Evolutionary conservation across 1,284 basidiomycete genomes (phyloP).

Genomic region (Afroboletus lepidellus): DNA sequence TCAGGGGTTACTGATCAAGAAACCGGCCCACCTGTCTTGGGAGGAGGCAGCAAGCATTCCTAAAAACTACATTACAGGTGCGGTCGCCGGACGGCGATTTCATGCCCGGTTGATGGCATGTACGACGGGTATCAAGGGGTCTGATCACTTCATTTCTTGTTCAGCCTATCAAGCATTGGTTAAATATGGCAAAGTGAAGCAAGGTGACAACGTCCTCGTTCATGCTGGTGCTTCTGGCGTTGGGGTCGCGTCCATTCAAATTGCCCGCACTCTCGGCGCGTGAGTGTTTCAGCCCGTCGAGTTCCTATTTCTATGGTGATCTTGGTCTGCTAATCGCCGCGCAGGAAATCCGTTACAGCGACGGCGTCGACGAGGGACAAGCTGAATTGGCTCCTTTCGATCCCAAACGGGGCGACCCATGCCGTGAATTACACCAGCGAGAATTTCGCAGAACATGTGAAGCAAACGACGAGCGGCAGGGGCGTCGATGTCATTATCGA

Average conservation of each 20-base stretch:
- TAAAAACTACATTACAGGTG: conserved; percentile 85
- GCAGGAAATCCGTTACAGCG: conserved; percentile 69
- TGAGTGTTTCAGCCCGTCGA: conserved; percentile 37
- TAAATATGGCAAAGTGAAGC: conserved; percentile 65
- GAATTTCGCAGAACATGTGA: conserved; percentile 72
- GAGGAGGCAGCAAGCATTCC: conserved; percentile 83
- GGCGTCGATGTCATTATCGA: conserved; percentile 87
- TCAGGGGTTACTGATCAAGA: conserved; percentile 69
- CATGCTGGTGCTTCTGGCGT: conserved; percentile 92
- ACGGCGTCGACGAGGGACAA: conserved; percentile 89
- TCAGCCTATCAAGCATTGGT: conserved; percentile 82
- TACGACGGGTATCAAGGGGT: not conserved
- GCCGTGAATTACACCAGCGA: conserved; percentile 86
- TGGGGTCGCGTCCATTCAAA: conserved; percentile 87
- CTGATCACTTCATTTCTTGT: conserved; percentile 11
- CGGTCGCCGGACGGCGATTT: conserved; percentile 17
- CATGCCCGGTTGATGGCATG: conserved; percentile 6
- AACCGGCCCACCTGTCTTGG: conserved; percentile 79
- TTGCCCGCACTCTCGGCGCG: conserved; percentile 77
- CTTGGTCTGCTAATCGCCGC: conserved; percentile 6
- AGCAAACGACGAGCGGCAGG: conserved; percentile 58
- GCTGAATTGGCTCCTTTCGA: conserved; percentile 70
- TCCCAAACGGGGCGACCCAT: conserved; percentile 67
- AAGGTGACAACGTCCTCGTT: conserved; percentile 77
- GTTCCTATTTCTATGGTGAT: conserved; percentile 7